Percentiles rank a stretch among this genome's conserved stretches.
phyloP scores from a whole-genome alignment of 2,329 filamentous ascomycete species.

The Cladosporium sp. region DNA sequence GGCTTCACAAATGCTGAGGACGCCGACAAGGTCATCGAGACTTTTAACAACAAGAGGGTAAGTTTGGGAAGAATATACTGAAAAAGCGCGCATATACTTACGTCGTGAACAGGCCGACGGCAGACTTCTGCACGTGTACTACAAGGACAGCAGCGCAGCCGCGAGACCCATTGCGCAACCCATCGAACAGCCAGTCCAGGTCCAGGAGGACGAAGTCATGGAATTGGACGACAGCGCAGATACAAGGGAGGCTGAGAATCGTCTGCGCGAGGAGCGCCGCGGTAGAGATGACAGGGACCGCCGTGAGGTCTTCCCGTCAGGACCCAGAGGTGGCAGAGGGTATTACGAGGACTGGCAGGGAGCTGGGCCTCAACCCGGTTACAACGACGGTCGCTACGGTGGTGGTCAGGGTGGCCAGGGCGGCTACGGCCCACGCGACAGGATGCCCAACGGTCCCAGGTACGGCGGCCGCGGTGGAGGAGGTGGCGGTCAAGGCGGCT shows the following conservation, averaged over 20 bases:
- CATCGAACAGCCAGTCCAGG: constrained; percentile 20
- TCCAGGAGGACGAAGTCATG: constrained; percentile 41
- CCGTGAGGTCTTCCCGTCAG: constrained; percentile 11
- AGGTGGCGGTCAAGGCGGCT: constrained; percentile 8
- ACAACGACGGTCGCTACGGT: constrained; percentile 15
- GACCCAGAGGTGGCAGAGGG: constrained; percentile 3
- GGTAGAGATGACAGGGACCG: constrained; percentile 26
- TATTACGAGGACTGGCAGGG: constrained; percentile 16
- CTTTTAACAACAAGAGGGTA: constrained; percentile 77
- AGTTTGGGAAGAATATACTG: constrained; percentile 31
- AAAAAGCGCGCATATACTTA: constrained; percentile 14
- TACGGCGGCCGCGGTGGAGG: constrained; percentile 11
- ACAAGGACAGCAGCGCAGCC: constrained; percentile 23
- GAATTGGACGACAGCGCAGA: constrained; percentile 42
- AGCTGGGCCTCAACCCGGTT: constrained; percentile 6
- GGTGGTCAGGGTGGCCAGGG: constrained; percentile 4
- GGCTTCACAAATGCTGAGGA: constrained; percentile 70
- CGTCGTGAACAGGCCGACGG: constrained; percentile 65
- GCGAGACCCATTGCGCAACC: neutral
- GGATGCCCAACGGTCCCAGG: constrained; percentile 4
- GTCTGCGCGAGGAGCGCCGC: constrained; percentile 35
- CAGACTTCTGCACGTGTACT: constrained; percentile 69
- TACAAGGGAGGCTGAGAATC: constrained; percentile 33
- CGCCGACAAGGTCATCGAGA: constrained; percentile 71
- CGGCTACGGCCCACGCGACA: constrained; percentile 4